Evolutionary conservation across 2,329 filamentous ascomycete species (phyloP).

Genomic region (Fusarium piperis): DNA sequence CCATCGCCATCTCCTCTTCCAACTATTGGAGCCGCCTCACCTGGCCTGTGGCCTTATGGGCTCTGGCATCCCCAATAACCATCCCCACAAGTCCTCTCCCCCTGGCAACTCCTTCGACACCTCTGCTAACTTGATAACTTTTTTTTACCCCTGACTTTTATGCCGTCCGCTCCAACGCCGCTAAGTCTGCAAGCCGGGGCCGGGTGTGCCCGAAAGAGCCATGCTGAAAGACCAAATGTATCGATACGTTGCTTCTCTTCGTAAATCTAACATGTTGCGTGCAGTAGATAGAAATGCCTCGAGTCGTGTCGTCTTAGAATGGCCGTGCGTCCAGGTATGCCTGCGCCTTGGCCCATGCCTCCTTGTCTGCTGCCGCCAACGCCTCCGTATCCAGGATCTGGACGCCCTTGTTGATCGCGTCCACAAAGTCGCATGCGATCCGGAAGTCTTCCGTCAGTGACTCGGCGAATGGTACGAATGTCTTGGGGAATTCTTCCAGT

Average conservation of each 20-base stretch:
- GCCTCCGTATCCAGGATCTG: slow-evolving; percentile 61
- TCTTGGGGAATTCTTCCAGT: slow-evolving; percentile 60
- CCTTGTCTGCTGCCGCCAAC: slow-evolving; percentile 57
- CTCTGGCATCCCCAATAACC: neutral
- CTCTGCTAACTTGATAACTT: slow-evolving; percentile 38
- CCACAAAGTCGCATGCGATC: slow-evolving; percentile 66
- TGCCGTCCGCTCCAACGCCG: slow-evolving; percentile 42
- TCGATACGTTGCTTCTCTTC: slow-evolving; percentile 12
- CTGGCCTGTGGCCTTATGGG: slow-evolving; percentile 5
- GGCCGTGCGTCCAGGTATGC: slow-evolving; percentile 60
- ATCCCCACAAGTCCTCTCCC: slow-evolving; percentile 33
- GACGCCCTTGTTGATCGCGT: slow-evolving; percentile 66
- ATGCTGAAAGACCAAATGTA: slow-evolving; percentile 31
- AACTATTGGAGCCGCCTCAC: slow-evolving; percentile 4
- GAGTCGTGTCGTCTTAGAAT: slow-evolving; percentile 43
- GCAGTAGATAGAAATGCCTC: slow-evolving; percentile 10
- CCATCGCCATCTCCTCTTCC: neutral
- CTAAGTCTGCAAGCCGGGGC: slow-evolving; percentile 31
- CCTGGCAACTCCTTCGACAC: slow-evolving; percentile 27
- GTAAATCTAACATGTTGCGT: slow-evolving; percentile 1
- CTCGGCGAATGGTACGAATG: slow-evolving; percentile 67
- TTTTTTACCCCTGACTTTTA: slow-evolving; percentile 34
- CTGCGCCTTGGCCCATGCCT: slow-evolving; percentile 65
- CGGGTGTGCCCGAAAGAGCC: slow-evolving; percentile 34
- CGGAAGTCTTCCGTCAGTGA: slow-evolving; percentile 69